Conservation (phyloP, 192 early-diverging fungal species). For the Coemansia erecta region DNA sequence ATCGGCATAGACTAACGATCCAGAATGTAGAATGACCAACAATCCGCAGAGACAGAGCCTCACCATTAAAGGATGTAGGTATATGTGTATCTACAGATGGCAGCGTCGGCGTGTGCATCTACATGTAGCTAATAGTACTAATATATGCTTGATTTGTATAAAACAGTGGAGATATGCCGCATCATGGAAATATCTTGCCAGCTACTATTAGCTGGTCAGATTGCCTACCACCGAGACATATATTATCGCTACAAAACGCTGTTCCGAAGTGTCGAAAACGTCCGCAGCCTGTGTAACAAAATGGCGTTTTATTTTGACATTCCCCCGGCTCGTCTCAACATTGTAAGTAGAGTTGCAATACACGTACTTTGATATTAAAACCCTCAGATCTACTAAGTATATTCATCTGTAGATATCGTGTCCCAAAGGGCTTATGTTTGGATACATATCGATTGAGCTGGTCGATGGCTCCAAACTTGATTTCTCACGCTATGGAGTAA, state of each 20-base stretch:
- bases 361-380: neutral
- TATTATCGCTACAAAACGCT: conserved; percentile 33
- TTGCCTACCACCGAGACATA: conserved; percentile 46
- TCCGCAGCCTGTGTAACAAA: conserved; percentile 27
- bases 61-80: conserved; percentile 2
- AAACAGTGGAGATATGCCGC: conserved; percentile 24
- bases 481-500: conserved; percentile 21
- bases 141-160: neutral
- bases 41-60: neutral
- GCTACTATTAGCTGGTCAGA: conserved; percentile 22
- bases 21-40: neutral
- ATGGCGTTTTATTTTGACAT: conserved; percentile 24
- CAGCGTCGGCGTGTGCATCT: too few species aligned
- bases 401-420: conserved; percentile 22
- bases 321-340: conserved; percentile 26
- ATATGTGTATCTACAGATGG: neutral
- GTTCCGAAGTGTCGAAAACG: conserved; percentile 37
- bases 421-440: conserved; percentile 40
- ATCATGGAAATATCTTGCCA: conserved; percentile 17
- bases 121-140: neutral
- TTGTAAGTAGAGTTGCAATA: conserved; percentile 11
- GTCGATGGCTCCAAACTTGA: conserved; percentile 16
- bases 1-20: neutral
- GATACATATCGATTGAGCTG: conserved; percentile 26
- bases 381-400: neutral